A percentile compares a stretch with the other conserved stretches of the same genome.
phyloP scores from a whole-genome alignment of 768 basidiomycete species.

The Calocybe gangraenosa region DNA sequence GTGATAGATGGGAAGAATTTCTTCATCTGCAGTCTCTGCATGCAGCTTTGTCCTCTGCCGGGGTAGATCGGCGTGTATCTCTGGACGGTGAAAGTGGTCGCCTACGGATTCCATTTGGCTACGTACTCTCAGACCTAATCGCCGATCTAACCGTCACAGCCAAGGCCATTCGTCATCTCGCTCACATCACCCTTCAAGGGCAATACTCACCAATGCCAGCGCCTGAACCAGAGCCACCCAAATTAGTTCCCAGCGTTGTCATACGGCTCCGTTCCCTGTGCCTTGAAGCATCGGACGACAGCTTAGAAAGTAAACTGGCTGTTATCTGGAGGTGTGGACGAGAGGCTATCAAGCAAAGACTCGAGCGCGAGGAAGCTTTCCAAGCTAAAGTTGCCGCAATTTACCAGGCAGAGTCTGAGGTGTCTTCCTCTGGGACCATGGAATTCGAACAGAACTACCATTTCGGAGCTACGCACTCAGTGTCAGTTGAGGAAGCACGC shows the following conservation, averaged over 20 bases:
- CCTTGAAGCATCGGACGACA: slow-evolving; percentile 80
- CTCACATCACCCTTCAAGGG: slow-evolving; percentile 47
- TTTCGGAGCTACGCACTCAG: slow-evolving; percentile 60
- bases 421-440: slow-evolving; percentile 17
- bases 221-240: slow-evolving; percentile 72
- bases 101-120: slow-evolving; percentile 78
- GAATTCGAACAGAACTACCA: slow-evolving; percentile 49
- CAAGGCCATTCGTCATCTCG: slow-evolving; percentile 74
- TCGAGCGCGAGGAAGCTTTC: slow-evolving; percentile 80
- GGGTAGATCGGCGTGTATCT: slow-evolving; percentile 35
- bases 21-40: slow-evolving; percentile 53
- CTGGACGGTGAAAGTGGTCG: slow-evolving; percentile 61
- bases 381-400: slow-evolving; percentile 73
- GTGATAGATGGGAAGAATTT: slow-evolving; percentile 73
- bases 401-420: slow-evolving; percentile 33
- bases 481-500: slow-evolving; percentile 70
- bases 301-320: slow-evolving; percentile 74
- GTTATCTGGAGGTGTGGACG: slow-evolving; percentile 71
- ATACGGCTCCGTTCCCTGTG: slow-evolving; percentile 59
- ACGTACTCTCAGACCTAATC: slow-evolving; percentile 70
- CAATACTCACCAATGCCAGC: slow-evolving; percentile 49
- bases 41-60: slow-evolving; percentile 28
- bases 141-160: slow-evolving; percentile 62
- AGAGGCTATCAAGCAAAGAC: slow-evolving; percentile 64
- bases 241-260: slow-evolving; percentile 58